These are phyloP conservation scores for Sordaria brevicollis DNA, from an alignment of 495 filamentous ascomycete species.

Conservation along the genomic window DNA sequence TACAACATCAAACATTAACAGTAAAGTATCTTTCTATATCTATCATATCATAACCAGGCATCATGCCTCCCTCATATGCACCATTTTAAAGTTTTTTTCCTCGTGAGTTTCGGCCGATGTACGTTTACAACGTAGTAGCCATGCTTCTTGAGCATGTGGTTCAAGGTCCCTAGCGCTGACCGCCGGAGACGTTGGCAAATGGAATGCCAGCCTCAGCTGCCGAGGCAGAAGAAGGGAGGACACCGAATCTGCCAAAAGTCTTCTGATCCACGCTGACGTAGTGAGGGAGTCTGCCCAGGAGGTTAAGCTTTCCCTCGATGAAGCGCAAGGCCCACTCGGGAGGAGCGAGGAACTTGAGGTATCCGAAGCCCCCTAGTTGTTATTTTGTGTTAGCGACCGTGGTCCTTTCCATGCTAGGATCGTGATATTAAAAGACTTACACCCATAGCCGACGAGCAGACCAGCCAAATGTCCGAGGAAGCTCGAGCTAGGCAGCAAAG, in stretches of 20 bases:
- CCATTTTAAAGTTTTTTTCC: neutral
- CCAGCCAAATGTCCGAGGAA: slow-evolving; percentile 81
- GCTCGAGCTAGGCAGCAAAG: slow-evolving; percentile 70
- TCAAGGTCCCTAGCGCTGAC: neutral
- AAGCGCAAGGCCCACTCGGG: slow-evolving; percentile 72
- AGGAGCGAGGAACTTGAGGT: slow-evolving; percentile 72
- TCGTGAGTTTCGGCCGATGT: neutral
- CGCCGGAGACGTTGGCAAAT: neutral
- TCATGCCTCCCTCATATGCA: neutral
- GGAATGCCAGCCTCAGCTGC: slow-evolving; percentile 20
- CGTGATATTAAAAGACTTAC: slow-evolving; percentile 41
- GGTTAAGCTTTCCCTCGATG: slow-evolving; percentile 76
- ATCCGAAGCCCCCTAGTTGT: slow-evolving; percentile 65
- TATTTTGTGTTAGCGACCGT: neutral
- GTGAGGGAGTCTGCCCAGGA: slow-evolving; percentile 70
- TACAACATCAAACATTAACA: neutral
- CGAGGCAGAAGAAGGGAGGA: slow-evolving; percentile 54
- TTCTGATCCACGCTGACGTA: slow-evolving; percentile 92
- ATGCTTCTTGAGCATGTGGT: neutral
- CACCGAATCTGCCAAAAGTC: slow-evolving; percentile 89
- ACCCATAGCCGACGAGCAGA: slow-evolving; percentile 70
- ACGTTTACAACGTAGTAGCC: neutral
- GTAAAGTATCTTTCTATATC: neutral
- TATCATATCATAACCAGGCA: neutral
- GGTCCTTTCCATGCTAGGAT: too few relatives aligned